Evolutionary conservation across 192 early-diverging fungal genomes (phyloP).

Genomic region (Umbelopsis vinacea): DNA sequence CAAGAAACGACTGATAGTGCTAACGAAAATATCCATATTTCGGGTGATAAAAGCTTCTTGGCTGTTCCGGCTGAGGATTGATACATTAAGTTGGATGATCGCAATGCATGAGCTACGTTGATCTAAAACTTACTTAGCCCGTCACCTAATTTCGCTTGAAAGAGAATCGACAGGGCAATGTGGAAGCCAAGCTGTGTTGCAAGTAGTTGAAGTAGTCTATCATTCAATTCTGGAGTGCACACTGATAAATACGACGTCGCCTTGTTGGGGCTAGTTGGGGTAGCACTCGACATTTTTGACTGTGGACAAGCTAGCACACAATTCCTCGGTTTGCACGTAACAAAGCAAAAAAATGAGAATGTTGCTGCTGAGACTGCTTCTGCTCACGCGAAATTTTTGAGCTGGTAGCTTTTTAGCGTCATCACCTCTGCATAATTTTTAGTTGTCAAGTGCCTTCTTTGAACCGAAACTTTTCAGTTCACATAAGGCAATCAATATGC

Average conservation of each 20-base stretch:
- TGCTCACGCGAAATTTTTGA: not conserved
- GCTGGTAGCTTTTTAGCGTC: too few species aligned
- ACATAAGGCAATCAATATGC: too few species aligned
- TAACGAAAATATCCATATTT: conserved; percentile 16
- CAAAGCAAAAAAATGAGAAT: not conserved
- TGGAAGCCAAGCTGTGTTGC: conserved; percentile 16
- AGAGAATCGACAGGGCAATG: conserved; percentile 6
- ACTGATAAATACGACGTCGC: conserved; percentile 12
- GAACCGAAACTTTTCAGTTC: too few species aligned
- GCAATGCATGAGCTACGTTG: not conserved
- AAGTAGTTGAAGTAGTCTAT: not conserved
- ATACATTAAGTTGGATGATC: not conserved
- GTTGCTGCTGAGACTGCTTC: not conserved
- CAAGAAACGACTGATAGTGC: not conserved
- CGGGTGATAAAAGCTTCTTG: conserved; percentile 10
- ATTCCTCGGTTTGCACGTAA: not conserved
- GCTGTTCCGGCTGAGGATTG: not conserved
- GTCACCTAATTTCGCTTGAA: conserved; percentile 12
- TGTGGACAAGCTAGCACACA: not conserved
- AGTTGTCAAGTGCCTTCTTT: too few species aligned
- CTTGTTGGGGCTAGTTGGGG: not conserved
- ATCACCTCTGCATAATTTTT: too few species aligned
- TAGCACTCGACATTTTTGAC: not conserved
- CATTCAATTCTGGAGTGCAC: conserved; percentile 5
- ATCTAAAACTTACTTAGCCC: conserved; percentile 9